phyloP scores from a whole-genome alignment of 495 filamentous ascomycete species.

The Xylaria palmicola region DNA sequence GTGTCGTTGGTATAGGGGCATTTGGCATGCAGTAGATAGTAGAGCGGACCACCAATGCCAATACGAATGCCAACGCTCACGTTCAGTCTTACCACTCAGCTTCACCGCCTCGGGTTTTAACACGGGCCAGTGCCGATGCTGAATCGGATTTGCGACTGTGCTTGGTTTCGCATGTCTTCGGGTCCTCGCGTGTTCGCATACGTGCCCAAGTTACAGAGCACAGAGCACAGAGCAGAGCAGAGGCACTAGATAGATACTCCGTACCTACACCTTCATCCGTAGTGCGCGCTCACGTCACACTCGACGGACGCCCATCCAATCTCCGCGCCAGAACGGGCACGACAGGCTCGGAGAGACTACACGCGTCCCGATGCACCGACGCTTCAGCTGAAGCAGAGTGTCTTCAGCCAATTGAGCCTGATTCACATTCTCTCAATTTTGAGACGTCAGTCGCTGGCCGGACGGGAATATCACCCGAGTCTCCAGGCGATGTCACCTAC shows the following conservation, averaged over 20 bases:
- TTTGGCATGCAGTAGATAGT: no score
- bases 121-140: not conserved
- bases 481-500: conserved; percentile 5
- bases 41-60: conserved; percentile 1
- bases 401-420: conserved; percentile 10
- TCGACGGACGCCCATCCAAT: no score
- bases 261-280: not conserved
- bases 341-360: not conserved
- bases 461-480: conserved; percentile 8
- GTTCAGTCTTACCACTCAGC: not conserved
- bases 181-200: no score
- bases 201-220: no score
- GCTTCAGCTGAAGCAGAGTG: not conserved
- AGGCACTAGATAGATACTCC: not conserved
- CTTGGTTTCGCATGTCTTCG: conserved; percentile 2
- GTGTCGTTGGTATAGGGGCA: not conserved
- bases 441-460: conserved; percentile 2
- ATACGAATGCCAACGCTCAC: not conserved
- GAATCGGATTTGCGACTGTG: conserved; percentile 9
- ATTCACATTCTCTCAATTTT: not conserved
- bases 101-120: conserved; percentile 7
- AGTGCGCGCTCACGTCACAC: conserved; percentile 1
- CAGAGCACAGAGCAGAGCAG: not conserved
- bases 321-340: not conserved
- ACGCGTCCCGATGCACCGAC: not conserved